These are phyloP conservation scores for Fomitopsis schrenkii DNA, from an alignment of 1,284 basidiomycete species.

Conservation along the genomic window DNA sequence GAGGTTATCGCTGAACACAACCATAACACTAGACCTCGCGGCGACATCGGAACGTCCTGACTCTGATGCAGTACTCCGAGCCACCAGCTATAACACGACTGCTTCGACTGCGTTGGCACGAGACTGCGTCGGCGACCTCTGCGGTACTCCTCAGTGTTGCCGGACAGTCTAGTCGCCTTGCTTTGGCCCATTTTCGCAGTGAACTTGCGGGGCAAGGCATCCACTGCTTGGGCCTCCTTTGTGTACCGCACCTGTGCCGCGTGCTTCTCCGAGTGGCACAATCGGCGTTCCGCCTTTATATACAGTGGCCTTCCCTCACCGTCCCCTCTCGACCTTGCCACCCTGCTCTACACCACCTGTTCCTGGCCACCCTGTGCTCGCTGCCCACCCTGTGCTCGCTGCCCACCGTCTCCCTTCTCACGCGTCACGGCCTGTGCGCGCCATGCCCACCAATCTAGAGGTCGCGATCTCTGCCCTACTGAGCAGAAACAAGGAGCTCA, in stretches of 20 bases:
- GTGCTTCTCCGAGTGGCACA: background rate
- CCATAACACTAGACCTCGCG: too few species aligned
- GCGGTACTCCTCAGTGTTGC: background rate
- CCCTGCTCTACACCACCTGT: background rate
- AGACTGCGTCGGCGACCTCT: background rate
- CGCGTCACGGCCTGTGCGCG: background rate
- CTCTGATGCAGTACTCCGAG: too few species aligned
- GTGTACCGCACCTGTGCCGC: background rate
- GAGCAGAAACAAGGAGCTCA: slow-evolving; percentile 7
- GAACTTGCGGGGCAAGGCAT: background rate
- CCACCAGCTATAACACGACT: too few species aligned
- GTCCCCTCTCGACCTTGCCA: background rate
- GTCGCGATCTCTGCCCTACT: slow-evolving; percentile 12
- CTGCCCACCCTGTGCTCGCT: background rate
- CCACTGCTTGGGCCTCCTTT: background rate
- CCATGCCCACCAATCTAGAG: slow-evolving; percentile 15
- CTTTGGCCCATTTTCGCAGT: background rate
- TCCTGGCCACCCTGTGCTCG: background rate
- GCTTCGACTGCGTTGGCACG: background rate
- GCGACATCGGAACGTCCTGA: too few species aligned
- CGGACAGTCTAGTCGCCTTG: background rate
- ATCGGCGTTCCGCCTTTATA: background rate
- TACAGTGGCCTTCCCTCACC: too few species aligned
- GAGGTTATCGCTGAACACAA: too few species aligned
- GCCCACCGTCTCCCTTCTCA: background rate